These are phyloP conservation scores for Paramecium sexaurelia DNA, from an alignment of 73 alveolate species.

Conservation along the genomic window DNA sequence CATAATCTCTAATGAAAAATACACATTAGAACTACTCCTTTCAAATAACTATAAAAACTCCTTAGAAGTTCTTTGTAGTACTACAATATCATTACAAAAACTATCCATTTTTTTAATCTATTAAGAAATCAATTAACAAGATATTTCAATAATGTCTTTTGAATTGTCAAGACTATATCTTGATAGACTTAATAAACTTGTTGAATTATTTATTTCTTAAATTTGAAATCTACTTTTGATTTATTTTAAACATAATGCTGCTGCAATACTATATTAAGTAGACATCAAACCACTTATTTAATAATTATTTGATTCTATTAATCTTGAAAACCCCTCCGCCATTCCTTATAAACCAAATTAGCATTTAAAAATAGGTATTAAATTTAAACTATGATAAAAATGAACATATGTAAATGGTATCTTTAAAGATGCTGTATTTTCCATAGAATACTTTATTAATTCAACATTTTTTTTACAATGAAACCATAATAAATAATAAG, in stretches of 20 bases:
- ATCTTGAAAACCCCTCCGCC: constrained; percentile 47
- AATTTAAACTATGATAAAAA: neutral
- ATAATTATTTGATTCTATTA: neutral
- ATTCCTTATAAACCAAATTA: constrained; percentile 32
- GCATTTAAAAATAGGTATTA: neutral
- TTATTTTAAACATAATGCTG: constrained; percentile 4
- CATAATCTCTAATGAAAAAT: constrained; percentile 39
- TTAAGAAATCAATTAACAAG: constrained; percentile 41
- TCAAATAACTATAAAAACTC: constrained; percentile 23
- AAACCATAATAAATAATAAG: constrained; percentile 39
- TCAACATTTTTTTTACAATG: constrained; percentile 43
- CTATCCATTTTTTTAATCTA: constrained; percentile 5
- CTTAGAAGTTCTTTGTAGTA: neutral
- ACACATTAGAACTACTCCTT: constrained; percentile 1
- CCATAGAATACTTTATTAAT: neutral
- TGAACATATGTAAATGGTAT: constrained; percentile 5
- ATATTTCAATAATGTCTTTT: constrained; percentile 34
- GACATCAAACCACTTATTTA: constrained; percentile 48
- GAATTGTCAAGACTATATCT: constrained; percentile 29
- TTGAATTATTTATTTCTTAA: neutral
- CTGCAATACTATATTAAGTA: constrained; percentile 25
- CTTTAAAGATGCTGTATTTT: neutral
- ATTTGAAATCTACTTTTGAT: neutral
- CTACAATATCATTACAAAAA: constrained; percentile 16
- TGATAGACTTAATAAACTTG: constrained; percentile 48